A percentile compares a stretch with the other conserved stretches of the same genome.
phyloP scores from a whole-genome alignment of 176 grass and related monocot genomes.

The Phragmites australis region DNA sequence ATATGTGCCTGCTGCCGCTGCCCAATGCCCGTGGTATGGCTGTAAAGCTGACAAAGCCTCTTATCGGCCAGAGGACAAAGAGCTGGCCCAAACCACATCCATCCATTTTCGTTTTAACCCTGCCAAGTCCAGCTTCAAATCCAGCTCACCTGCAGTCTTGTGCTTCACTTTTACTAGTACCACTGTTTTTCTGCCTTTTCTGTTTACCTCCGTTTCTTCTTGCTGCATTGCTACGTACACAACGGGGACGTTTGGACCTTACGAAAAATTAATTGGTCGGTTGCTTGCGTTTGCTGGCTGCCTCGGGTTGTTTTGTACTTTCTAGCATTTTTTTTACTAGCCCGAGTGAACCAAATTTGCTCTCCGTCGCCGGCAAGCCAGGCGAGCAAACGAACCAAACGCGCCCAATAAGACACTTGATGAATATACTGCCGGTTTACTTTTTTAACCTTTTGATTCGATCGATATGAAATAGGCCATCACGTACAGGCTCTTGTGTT shows the following conservation, averaged over 20 bases:
- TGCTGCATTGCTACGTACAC: no score
- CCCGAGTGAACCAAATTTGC: no score
- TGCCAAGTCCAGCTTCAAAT: neutral
- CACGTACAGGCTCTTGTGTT: no score
- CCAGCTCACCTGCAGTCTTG: slow-evolving; percentile 19
- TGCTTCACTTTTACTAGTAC: neutral
- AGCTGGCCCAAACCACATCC: slow-evolving; percentile 17
- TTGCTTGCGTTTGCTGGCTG: no score
- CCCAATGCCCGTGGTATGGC: slow-evolving; percentile 1
- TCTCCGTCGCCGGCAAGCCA: no score
- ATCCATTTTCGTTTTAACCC: slow-evolving; percentile 22
- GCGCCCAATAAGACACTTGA: no score
- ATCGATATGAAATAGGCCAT: no score
- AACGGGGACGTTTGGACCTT: no score
- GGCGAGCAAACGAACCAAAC: no score
- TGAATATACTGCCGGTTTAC: neutral
- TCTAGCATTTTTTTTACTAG: no score
- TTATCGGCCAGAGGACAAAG: slow-evolving; percentile 30
- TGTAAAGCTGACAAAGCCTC: slow-evolving; percentile 39
- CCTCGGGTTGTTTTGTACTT: no score
- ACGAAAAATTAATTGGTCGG: no score
- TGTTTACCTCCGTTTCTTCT: neutral
- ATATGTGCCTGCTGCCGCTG: neutral
- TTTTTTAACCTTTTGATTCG: neutral
- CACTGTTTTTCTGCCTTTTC: neutral